Evolutionary conservation across 768 basidiomycete genomes (phyloP).

Genomic region (Suillus placidus): DNA sequence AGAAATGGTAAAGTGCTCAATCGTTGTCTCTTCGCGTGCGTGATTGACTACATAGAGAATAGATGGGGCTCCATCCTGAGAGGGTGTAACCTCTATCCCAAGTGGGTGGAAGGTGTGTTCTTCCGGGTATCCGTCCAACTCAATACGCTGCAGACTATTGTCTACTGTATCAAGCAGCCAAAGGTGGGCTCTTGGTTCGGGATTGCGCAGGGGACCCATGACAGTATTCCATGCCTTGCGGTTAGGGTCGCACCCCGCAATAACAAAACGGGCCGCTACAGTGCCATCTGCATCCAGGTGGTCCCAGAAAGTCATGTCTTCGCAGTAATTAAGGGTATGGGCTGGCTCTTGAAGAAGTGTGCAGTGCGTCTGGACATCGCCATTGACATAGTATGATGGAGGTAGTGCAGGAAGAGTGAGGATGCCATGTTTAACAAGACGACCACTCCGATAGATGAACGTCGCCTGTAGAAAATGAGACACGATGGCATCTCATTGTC

Average conservation of each 20-base stretch:
- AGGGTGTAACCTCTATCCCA: conserved; percentile 62
- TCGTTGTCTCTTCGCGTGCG: conserved; percentile 56
- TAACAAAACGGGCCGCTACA: conserved; percentile 47
- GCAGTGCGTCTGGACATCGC: conserved; percentile 52
- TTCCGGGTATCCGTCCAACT: conserved; percentile 54
- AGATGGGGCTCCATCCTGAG: conserved; percentile 48
- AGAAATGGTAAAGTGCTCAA: conserved; percentile 67
- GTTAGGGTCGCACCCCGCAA: conserved; percentile 44
- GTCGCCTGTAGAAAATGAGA: conserved; percentile 38
- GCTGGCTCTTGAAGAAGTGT: conserved; percentile 36
- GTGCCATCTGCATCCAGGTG: conserved; percentile 42
- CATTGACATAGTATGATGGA: conserved; percentile 51
- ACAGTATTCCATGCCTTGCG: conserved; percentile 73
- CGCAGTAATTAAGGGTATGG: conserved; percentile 50
- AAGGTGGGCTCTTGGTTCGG: conserved; percentile 58
- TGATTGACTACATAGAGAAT: conserved; percentile 73
- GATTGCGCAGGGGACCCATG: conserved; percentile 68
- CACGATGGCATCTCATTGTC: too few species aligned
- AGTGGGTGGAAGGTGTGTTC: conserved; percentile 73
- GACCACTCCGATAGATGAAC: conserved; percentile 48
- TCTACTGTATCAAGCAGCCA: conserved; percentile 51
- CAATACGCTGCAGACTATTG: conserved; percentile 40
- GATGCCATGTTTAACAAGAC: conserved; percentile 43
- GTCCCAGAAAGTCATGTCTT: conserved; percentile 71
- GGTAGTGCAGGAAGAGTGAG: conserved; percentile 49